These are phyloP conservation scores for Fusarium robinianum DNA, from an alignment of 2,329 filamentous ascomycete genomes.

Conservation along the genomic window DNA sequence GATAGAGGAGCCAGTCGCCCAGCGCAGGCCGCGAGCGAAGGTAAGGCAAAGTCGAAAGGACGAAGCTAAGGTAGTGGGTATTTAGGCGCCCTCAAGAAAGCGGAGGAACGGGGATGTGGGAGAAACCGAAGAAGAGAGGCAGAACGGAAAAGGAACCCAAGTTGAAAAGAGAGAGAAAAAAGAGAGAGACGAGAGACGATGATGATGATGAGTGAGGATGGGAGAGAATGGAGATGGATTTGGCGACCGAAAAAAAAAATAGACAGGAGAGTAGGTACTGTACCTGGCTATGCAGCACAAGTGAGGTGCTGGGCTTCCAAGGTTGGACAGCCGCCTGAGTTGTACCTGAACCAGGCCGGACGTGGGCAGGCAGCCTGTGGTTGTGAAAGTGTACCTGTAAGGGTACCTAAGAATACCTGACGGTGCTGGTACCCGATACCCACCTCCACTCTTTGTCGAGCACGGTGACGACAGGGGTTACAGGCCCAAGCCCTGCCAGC, in stretches of 20 bases:
- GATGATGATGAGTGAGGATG: constrained; percentile 10
- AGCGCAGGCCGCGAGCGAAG: constrained; percentile 33
- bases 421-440: constrained; percentile 14
- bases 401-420: constrained; percentile 20
- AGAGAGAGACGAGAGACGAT: neutral
- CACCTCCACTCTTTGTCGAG: constrained; percentile 10
- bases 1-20: constrained; percentile 32
- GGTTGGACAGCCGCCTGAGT: too few species aligned
- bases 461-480: constrained; percentile 15
- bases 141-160: constrained; percentile 24
- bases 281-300: neutral
- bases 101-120: neutral
- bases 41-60: constrained; percentile 20
- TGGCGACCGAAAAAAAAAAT: constrained; percentile 17
- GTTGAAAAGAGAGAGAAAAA: constrained; percentile 14
- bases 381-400: constrained; percentile 9
- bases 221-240: constrained; percentile 17
- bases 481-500: too few species aligned
- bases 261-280: constrained; percentile 16
- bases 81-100: constrained; percentile 5
- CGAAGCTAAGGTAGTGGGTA: too few species aligned
- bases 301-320: constrained; percentile 9
- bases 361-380: too few species aligned
- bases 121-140: neutral
- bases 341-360: constrained; percentile 5